Evolutionary conservation across 305 asterid species (phyloP).

Genomic region (Rubia balearica): DNA sequence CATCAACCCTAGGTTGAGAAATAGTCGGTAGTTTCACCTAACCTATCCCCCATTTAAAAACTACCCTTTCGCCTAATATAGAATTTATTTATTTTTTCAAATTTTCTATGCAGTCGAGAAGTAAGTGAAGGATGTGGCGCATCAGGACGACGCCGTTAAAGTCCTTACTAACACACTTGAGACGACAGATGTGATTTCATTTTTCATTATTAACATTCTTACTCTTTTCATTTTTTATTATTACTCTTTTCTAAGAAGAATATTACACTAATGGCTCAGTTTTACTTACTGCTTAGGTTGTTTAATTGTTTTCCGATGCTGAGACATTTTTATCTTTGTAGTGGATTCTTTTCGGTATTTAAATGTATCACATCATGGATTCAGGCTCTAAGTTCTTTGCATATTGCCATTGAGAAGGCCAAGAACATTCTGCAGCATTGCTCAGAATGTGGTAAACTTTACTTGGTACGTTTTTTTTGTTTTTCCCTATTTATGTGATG

Average conservation of each 20-base stretch:
- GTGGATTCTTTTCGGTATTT: too few species aligned
- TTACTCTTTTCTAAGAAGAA: too few species aligned
- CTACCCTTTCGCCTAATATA: not conserved
- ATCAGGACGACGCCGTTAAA: slow-evolving; percentile 94
- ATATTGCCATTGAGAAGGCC: slow-evolving; percentile 94
- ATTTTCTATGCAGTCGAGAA: slow-evolving; percentile 52
- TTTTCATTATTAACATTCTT: not conserved
- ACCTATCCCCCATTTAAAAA: not conserved
- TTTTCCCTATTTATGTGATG: slow-evolving; percentile 3
- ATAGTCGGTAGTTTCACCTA: slow-evolving; percentile 39
- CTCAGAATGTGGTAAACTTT: slow-evolving; percentile 91
- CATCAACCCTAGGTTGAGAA: slow-evolving; percentile 96
- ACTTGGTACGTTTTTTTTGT: slow-evolving; percentile 53
- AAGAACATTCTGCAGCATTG: slow-evolving; percentile 91
- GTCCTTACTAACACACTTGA: slow-evolving; percentile 94
- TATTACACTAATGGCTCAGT: too few species aligned
- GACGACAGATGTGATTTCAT: slow-evolving; percentile 59
- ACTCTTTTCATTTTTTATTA: too few species aligned
- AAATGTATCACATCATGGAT: slow-evolving; percentile 60
- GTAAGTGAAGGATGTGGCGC: slow-evolving; percentile 94
- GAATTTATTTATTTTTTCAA: not conserved
- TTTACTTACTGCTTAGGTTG: too few species aligned
- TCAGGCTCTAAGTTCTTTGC: slow-evolving; percentile 94
- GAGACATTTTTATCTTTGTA: too few species aligned
- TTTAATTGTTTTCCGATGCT: too few species aligned